phyloP scores from a whole-genome alignment of 139 green algal genomes.

The Ulvella scutata region DNA sequence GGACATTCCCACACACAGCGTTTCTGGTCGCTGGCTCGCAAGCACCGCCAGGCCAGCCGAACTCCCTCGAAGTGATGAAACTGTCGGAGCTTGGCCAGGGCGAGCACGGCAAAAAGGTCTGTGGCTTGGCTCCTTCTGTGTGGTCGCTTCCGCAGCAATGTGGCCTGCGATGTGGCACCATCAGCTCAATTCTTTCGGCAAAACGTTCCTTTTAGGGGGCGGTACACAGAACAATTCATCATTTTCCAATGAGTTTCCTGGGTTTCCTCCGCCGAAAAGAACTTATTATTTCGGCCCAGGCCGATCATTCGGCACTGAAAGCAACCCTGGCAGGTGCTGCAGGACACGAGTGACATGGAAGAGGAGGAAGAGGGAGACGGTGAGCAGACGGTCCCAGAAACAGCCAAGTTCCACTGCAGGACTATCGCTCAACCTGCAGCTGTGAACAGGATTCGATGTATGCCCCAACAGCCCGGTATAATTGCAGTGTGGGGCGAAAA shows the following conservation, averaged over 20 bases:
- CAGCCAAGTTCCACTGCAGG: conserved; percentile 23
- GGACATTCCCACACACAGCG: conserved; percentile 78
- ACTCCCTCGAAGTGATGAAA: conserved; percentile 58
- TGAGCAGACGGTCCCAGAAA: conserved; percentile 30
- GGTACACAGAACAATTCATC: no score
- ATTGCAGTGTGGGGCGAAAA: conserved; percentile 81
- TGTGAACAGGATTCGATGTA: conserved; percentile 83
- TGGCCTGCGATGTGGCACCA: no score
- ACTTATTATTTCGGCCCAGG: no score
- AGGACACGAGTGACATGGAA: conserved; percentile 25
- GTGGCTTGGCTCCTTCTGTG: no score
- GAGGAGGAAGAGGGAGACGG: conserved; percentile 30
- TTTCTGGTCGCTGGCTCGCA: conserved; percentile 63
- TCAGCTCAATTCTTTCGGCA: no score
- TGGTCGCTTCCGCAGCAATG: no score
- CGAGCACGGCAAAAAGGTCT: conserved; percentile 36
- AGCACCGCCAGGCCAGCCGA: conserved; percentile 43
- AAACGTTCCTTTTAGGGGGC: no score
- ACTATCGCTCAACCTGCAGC: conserved; percentile 55
- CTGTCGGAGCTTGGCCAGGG: conserved; percentile 47
- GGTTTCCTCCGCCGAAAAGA: no score
- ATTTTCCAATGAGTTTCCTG: no score
- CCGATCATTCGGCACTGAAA: no score
- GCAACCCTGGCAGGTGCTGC: conserved; percentile 15
- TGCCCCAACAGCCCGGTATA: conserved; percentile 69